Percentiles rank a stretch among this genome's conserved stretches.
Conservation (phyloP, 2,329 filamentous ascomycete genomes). For the Aureobasidium sp. region DNA sequence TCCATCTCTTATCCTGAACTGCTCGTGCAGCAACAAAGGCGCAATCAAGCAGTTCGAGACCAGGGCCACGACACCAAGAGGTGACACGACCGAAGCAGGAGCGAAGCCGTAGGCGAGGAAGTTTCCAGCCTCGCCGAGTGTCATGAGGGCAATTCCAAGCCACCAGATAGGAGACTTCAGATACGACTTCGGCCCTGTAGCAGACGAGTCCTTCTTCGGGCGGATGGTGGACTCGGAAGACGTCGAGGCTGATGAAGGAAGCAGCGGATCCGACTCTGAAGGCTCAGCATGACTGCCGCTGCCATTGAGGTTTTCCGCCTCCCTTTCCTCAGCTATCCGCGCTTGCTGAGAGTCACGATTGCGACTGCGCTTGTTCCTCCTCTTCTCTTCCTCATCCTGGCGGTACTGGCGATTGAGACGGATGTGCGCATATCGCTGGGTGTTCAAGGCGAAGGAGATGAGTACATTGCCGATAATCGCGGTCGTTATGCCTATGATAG, state of each 20-base stretch:
- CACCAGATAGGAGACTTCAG: slow-evolving; percentile 94
- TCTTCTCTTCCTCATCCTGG: slow-evolving; percentile 27
- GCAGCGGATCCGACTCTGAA: slow-evolving; percentile 47
- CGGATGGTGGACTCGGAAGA: slow-evolving; percentile 35
- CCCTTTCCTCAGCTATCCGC: slow-evolving; percentile 28
- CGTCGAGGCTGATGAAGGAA: slow-evolving; percentile 33
- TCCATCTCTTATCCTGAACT: slow-evolving; percentile 75
- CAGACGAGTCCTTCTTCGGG: slow-evolving; percentile 29
- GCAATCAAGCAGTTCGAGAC: slow-evolving; percentile 97
- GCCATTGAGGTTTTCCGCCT: slow-evolving; percentile 10
- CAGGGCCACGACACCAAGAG: slow-evolving; percentile 90
- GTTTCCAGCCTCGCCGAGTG: slow-evolving; percentile 86
- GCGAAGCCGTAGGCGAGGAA: slow-evolving; percentile 97
- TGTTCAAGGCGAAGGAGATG: slow-evolving; percentile 92
- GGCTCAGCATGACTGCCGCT: slow-evolving; percentile 24
- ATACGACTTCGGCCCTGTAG: slow-evolving; percentile 57
- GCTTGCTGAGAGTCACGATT: slow-evolving; percentile 40
- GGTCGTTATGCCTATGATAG: slow-evolving; percentile 87
- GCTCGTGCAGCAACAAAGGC: slow-evolving; percentile 86
- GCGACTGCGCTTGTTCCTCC: slow-evolving; percentile 17
- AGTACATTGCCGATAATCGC: slow-evolving; percentile 89
- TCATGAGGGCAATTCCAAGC: slow-evolving; percentile 88
- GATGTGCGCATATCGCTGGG: slow-evolving; percentile 92
- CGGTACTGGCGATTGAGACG: slow-evolving; percentile 66
- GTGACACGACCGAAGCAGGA: slow-evolving; percentile 93